Evolutionary conservation across 2,329 filamentous ascomycete genomes (phyloP).

Genomic region (Phoma sp.): DNA sequence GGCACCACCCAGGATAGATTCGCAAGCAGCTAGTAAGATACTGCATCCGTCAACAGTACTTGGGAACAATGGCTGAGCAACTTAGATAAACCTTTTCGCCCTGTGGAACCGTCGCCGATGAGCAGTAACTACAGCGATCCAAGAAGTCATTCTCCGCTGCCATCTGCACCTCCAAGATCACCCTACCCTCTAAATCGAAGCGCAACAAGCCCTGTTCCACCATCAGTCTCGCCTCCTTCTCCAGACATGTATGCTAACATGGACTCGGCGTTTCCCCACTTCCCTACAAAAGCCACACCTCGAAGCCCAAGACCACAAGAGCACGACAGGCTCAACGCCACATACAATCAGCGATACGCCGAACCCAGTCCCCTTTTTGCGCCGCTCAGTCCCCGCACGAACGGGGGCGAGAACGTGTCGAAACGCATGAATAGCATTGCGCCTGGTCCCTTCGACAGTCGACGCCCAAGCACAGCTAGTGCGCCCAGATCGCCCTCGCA

Average conservation of each 20-base stretch:
- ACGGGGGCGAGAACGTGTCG: conserved; percentile 56
- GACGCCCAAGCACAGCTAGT: conserved; percentile 44
- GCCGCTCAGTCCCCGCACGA: conserved; percentile 56
- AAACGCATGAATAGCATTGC: conserved; percentile 70
- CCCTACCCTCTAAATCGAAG: conserved; percentile 44
- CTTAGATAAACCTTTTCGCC: conserved; percentile 46
- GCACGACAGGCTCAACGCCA: conserved; percentile 33
- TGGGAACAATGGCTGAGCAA: not conserved
- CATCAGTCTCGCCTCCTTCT: conserved; percentile 39
- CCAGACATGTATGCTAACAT: conserved; percentile 46
- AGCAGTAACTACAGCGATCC: conserved; percentile 39
- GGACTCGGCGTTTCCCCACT: conserved; percentile 62
- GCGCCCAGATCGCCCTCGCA: conserved; percentile 35
- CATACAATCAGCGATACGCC: conserved; percentile 38
- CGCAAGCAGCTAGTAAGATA: conserved; percentile 63
- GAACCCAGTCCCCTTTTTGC: conserved; percentile 51
- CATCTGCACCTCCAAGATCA: conserved; percentile 29
- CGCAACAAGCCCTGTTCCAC: conserved; percentile 46
- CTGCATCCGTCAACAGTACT: too few relatives aligned
- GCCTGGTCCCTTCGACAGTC: conserved; percentile 68
- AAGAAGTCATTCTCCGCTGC: conserved; percentile 32
- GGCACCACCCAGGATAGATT: conserved; percentile 63
- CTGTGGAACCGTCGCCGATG: conserved; percentile 35
- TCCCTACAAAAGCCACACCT: conserved; percentile 52
- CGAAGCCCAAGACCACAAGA: conserved; percentile 29